These are phyloP conservation scores for Dioscorea dumetorum DNA, from an alignment of 106 monocot genomes.

Conservation along the genomic window DNA sequence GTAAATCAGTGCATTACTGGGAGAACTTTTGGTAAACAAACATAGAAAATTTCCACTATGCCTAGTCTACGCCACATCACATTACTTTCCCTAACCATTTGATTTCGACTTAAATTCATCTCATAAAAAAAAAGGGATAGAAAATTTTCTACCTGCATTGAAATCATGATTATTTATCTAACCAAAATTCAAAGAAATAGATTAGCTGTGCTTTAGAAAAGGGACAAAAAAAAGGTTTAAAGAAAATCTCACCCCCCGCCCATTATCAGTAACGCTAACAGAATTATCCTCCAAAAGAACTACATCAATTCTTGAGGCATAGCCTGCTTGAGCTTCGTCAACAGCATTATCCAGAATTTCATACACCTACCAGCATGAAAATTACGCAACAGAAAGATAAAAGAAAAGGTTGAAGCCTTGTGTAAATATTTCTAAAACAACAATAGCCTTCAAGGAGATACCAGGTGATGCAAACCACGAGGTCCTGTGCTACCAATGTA, in stretches of 20 bases:
- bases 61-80: no score
- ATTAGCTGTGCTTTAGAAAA: no score
- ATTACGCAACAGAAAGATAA: constrained; percentile 3
- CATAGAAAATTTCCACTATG: no score
- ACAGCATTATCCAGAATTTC: constrained; percentile 95
- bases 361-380: constrained; percentile 54
- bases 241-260: constrained; percentile 68
- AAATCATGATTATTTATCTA: no score
- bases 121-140: not conserved
- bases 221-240: no score
- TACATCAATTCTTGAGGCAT: constrained; percentile 78
- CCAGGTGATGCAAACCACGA: constrained; percentile 96
- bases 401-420: constrained; percentile 2
- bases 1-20: no score
- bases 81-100: no score
- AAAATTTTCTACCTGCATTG: no score
- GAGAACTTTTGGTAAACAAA: no score
- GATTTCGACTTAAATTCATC: no score
- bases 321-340: constrained; percentile 98
- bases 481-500: constrained; percentile 97
- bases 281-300: constrained; percentile 80
- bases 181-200: no score
- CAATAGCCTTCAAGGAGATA: constrained; percentile 13
- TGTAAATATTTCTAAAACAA: not conserved
- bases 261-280: constrained; percentile 86